Evolutionary conservation across 306 rosid genomes (phyloP), one percentile per base, ranked within the genome.

Genomic region (Cajanus cajan): DNA sequence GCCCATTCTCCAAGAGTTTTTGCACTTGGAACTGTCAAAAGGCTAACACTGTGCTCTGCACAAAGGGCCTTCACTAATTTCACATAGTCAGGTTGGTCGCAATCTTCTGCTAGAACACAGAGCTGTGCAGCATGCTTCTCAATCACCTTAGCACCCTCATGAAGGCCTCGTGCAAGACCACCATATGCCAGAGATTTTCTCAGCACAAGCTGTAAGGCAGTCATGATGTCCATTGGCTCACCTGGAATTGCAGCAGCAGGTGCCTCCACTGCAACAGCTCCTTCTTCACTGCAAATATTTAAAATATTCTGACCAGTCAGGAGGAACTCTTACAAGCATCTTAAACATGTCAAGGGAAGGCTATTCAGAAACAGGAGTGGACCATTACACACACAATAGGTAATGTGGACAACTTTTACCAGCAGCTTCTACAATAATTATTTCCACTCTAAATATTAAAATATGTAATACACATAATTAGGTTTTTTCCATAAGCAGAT

Each of bases 1-100:
- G 88, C 89, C 98, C 98, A 93, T 74, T 93, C 94, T 40, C 98
- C 98, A 19, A 93, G 93, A 16, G 97, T 93, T 71, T 93, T 93
- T 24, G 97, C 85, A 66, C 85, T 90, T n/a, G 94, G 90, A 70
- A 93, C 94, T 0, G 96, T 82, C 90, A 93, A 71, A 81, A 93
- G 80, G 62, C 87, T 88, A 1, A 90, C 88, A 15, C 83, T 90
- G 78, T 92, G 97, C 75, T 92, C 97, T 0, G 93, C 90, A 67
- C 97, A 92, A 37, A 93, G 94, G 1, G 86, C 98, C 74, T 91
- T 93, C 40, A 93, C 97, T 65, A 93, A 78, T 65, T 93, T 93
- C 55, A 89, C 90, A 63, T 89, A 93, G 70, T 93, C 93, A 14
- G 91, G 92, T 82, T 91, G 94, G 84, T 93, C 89, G 33, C 98